These are phyloP conservation scores for Myxozyma neglecta DNA, from an alignment of 805 yeast genomes.

Conservation along the genomic window DNA sequence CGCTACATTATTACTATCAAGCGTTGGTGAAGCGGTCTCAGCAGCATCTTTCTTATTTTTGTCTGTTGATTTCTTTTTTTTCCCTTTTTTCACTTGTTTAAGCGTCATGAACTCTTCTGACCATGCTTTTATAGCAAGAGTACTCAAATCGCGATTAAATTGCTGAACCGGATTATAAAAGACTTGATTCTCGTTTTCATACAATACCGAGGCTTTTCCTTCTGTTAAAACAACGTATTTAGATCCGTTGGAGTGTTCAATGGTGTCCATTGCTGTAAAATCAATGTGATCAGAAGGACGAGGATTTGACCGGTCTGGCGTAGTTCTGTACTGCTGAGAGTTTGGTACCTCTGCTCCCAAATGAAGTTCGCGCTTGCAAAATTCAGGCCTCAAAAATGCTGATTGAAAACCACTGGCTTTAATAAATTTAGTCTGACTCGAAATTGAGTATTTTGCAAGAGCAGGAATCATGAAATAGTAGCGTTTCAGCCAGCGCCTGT, in stretches of 20 bases:
- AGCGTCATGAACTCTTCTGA: slow-evolving; percentile 55
- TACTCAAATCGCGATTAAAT: slow-evolving; percentile 89
- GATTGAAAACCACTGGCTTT: no score
- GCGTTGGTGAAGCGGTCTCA: background rate
- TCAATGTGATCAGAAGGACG: background rate
- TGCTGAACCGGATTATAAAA: slow-evolving; percentile 97
- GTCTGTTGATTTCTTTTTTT: slow-evolving; percentile 23
- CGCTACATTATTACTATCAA: slow-evolving; percentile 17
- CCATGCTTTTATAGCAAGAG: slow-evolving; percentile 85
- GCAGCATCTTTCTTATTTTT: slow-evolving; percentile 5
- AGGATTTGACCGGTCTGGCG: background rate
- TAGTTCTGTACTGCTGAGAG: background rate
- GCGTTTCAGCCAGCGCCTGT: no score
- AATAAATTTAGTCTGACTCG: no score
- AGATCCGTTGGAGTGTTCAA: slow-evolving; percentile 3
- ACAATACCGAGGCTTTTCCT: slow-evolving; percentile 80
- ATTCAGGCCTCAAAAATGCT: no score
- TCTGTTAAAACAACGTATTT: slow-evolving; percentile 46
- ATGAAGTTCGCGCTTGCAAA: background rate
- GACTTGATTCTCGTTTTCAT: slow-evolving; percentile 78
- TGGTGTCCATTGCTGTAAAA: slow-evolving; percentile 2
- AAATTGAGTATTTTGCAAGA: no score
- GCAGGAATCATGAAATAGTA: no score
- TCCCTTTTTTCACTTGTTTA: slow-evolving; percentile 37
- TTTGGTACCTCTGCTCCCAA: background rate